These are phyloP conservation scores for Halophytophthora batemanensis DNA, from an alignment of 352 stramenopile species.

Conservation along the genomic window DNA sequence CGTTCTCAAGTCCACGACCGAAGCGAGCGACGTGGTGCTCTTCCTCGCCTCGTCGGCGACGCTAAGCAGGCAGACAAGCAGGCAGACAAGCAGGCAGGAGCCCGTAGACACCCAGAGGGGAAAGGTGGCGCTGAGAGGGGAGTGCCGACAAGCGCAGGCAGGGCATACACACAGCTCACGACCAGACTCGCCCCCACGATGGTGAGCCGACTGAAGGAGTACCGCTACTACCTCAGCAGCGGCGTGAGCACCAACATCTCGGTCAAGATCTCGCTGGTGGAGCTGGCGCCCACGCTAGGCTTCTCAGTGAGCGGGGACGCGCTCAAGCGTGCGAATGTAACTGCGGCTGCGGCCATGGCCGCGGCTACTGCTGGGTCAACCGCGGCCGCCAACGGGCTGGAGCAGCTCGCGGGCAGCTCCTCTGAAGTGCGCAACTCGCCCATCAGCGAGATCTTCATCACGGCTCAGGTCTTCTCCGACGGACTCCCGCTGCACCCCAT, in stretches of 20 bases:
- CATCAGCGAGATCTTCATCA: constrained; percentile 87
- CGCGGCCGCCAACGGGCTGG: constrained; percentile 39
- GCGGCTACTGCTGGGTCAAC: constrained; percentile 10
- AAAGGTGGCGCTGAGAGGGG: background rate
- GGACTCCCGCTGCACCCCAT: constrained; percentile 79
- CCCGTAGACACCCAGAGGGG: background rate
- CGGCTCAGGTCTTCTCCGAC: constrained; percentile 86
- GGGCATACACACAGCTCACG: too few relatives aligned
- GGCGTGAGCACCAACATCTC: constrained; percentile 76
- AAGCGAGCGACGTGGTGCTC: too few relatives aligned
- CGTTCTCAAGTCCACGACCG: too few relatives aligned
- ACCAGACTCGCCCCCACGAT: constrained; percentile 23
- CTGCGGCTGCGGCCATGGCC: background rate
- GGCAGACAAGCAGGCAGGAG: too few relatives aligned
- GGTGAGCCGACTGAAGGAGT: constrained; percentile 78
- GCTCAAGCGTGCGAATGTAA: constrained; percentile 5
- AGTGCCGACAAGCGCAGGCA: too few relatives aligned
- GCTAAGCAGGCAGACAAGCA: too few relatives aligned
- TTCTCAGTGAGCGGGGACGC: constrained; percentile 38
- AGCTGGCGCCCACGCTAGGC: constrained; percentile 56
- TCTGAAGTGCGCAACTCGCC: constrained; percentile 78
- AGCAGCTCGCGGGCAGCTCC: constrained; percentile 57
- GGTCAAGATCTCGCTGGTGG: constrained; percentile 76
- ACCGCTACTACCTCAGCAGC: constrained; percentile 88
- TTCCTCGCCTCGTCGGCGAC: too few relatives aligned